Conservation (phyloP, 2,329 filamentous ascomycete genomes). For the Apiospora saccharicola region DNA sequence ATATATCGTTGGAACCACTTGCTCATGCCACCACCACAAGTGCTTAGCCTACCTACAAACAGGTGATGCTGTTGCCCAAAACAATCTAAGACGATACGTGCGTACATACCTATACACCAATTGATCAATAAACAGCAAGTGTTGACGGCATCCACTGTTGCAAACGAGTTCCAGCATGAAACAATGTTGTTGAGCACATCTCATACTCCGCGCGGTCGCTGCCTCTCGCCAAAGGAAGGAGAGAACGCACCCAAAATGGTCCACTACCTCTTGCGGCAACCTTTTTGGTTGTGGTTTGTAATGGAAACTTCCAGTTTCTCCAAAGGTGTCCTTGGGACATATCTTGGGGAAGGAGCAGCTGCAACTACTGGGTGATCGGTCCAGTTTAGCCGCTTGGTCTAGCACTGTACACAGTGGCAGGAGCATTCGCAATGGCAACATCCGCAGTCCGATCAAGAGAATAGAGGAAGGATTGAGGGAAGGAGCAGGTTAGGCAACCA, state of each 20-base stretch:
- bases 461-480: background rate
- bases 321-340: no score
- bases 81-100: background rate
- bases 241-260: constrained; percentile 2
- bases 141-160: background rate
- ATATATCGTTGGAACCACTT: background rate
- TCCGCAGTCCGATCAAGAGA: background rate
- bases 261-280: constrained; percentile 8
- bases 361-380: background rate
- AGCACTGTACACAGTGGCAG: background rate
- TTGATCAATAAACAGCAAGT: background rate
- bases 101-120: background rate
- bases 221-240: background rate
- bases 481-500: background rate
- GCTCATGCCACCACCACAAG: background rate
- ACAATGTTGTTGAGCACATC: background rate
- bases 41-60: background rate
- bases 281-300: background rate
- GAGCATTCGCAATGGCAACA: background rate
- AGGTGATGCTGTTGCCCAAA: background rate
- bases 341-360: background rate
- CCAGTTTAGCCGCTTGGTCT: background rate
- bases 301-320: background rate
- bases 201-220: background rate
- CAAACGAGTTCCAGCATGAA: background rate